phyloP scores from a whole-genome alignment of 768 basidiomycete species.

The Filobasidium wieringae region DNA sequence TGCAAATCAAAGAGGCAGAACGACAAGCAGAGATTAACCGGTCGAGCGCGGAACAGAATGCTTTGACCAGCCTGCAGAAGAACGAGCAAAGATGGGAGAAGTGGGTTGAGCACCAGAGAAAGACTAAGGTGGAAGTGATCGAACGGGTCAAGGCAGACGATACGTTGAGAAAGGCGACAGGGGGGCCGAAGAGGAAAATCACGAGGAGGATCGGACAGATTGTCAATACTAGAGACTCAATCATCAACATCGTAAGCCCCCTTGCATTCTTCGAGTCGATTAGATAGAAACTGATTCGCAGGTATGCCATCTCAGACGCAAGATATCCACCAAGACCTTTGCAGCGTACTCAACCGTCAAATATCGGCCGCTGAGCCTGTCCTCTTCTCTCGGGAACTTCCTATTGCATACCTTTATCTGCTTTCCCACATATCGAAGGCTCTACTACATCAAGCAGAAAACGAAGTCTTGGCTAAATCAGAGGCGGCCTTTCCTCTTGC shows the following conservation, averaged over 20 bases:
- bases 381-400: slow-evolving; percentile 30
- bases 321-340: slow-evolving; percentile 43
- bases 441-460: slow-evolving; percentile 82
- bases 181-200: slow-evolving; percentile 27
- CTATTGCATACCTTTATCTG: slow-evolving; percentile 51
- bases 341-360: slow-evolving; percentile 12
- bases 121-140: slow-evolving; percentile 28
- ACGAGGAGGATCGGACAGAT: slow-evolving; percentile 34
- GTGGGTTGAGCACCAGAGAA: slow-evolving; percentile 30
- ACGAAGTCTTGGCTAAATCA: slow-evolving; percentile 80
- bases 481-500: slow-evolving; percentile 74
- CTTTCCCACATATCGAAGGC: slow-evolving; percentile 80
- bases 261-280: neutral
- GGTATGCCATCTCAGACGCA: slow-evolving; percentile 16
- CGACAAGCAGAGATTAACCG: neutral
- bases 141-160: slow-evolving; percentile 54
- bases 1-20: neutral
- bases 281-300: slow-evolving; percentile 7
- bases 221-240: slow-evolving; percentile 25
- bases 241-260: slow-evolving; percentile 25
- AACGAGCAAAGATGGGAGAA: slow-evolving; percentile 22
- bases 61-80: slow-evolving; percentile 5
- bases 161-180: slow-evolving; percentile 18
- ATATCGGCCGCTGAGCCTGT: slow-evolving; percentile 18
- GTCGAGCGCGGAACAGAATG: neutral